phyloP scores from a whole-genome alignment of 2,329 filamentous ascomycete genomes.

The Claviceps quebecensis region DNA sequence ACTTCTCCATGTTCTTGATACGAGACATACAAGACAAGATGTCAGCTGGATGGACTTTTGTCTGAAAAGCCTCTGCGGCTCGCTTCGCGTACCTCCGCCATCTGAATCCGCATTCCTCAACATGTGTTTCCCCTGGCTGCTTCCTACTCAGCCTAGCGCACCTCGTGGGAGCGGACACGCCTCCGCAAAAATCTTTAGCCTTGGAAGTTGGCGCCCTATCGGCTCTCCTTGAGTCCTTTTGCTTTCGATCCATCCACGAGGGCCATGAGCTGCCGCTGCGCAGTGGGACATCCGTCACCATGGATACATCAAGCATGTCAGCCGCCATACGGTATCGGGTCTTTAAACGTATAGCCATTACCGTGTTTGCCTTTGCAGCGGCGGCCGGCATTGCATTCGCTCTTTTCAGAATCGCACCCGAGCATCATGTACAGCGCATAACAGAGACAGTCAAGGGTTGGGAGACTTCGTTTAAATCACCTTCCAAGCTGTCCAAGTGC shows the following conservation, averaged over 20 bases:
- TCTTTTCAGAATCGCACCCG: conserved; percentile 1
- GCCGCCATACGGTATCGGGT: neutral
- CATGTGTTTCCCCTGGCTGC: too few species aligned
- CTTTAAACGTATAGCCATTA: conserved; percentile 1
- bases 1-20: too few species aligned
- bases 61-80: too few species aligned
- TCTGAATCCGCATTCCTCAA: too few species aligned
- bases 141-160: neutral
- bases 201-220: neutral
- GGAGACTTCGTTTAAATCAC: neutral
- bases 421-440: conserved; percentile 1
- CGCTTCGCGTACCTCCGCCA: too few species aligned
- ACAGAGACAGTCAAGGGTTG: neutral
- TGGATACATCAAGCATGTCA: conserved; percentile 2
- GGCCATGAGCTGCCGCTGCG: neutral
- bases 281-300: neutral
- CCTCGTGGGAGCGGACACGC: neutral
- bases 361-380: conserved; percentile 1
- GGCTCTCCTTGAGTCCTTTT: too few species aligned
- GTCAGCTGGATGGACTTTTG: too few species aligned
- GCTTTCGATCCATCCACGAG: neutral
- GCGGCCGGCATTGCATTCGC: conserved; percentile 1
- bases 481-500: neutral
- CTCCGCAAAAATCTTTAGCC: neutral
- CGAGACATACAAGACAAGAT: too few species aligned